phyloP scores from a whole-genome alignment of 1,284 basidiomycete genomes.

The Puccinia triticina region DNA sequence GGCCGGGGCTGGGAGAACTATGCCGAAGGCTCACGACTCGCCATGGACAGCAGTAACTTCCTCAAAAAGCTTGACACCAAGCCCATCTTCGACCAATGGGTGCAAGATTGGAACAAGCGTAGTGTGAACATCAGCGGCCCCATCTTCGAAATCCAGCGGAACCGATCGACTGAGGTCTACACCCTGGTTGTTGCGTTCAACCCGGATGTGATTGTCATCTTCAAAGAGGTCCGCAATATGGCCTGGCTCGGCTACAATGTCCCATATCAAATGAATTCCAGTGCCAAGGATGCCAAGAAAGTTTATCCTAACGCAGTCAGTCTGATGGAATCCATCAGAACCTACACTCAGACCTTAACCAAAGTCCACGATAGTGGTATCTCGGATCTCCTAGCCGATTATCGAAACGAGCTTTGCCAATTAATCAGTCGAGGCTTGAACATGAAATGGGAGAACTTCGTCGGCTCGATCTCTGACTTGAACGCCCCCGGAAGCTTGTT shows the following conservation, averaged over 20 bases:
- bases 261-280: conserved; percentile 88
- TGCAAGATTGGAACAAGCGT: conserved; percentile 87
- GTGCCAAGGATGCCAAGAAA: conserved; percentile 96
- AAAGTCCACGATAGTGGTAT: conserved; percentile 84
- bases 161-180: conserved; percentile 69
- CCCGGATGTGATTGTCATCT: conserved; percentile 93
- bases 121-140: conserved; percentile 89
- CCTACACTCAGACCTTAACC: conserved; percentile 90
- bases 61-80: conserved; percentile 91
- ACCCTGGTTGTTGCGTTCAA: conserved; percentile 96
- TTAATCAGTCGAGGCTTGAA: conserved; percentile 79
- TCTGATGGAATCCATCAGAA: conserved; percentile 95
- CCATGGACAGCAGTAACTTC: conserved; percentile 87
- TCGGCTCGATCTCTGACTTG: conserved; percentile 65
- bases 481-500: background rate
- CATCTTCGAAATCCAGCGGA: conserved; percentile 89
- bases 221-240: conserved; percentile 95
- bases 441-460: conserved; percentile 95
- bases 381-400: conserved; percentile 88
- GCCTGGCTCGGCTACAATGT: conserved; percentile 95
- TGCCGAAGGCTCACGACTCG: conserved; percentile 96
- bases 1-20: conserved; percentile 98
- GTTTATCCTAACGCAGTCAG: conserved; percentile 98
- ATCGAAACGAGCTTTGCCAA: conserved; percentile 82
- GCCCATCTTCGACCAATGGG: conserved; percentile 93